phyloP scores from a whole-genome alignment of 2,329 filamentous ascomycete species.

The Rutstroemia sp. region DNA sequence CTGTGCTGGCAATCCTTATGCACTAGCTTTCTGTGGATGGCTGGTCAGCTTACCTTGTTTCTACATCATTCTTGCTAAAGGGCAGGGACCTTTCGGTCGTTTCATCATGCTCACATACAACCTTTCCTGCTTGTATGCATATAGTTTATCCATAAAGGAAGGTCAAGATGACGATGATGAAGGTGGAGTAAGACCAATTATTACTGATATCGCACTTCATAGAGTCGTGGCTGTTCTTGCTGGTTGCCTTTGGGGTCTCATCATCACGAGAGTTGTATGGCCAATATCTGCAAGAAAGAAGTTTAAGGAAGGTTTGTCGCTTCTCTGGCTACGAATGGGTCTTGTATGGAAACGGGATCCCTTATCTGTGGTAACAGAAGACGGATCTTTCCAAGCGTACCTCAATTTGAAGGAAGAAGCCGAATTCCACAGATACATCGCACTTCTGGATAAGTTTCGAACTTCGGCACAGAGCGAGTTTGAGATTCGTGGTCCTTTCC shows the following conservation, averaged over 20 bases:
- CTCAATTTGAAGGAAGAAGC: conserved; percentile 85
- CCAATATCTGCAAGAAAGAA: conserved; percentile 85
- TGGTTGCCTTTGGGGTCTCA: conserved; percentile 86
- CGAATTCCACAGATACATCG: conserved; percentile 72
- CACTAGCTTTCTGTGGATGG: conserved; percentile 76
- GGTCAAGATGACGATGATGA: conserved; percentile 82
- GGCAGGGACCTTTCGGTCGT: conserved; percentile 82
- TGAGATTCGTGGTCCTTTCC: conserved; percentile 81
- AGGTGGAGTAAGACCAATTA: conserved; percentile 74
- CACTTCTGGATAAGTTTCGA: conserved; percentile 67
- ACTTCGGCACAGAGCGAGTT: conserved; percentile 75
- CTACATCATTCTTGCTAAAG: conserved; percentile 78
- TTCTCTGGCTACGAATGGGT: conserved; percentile 92
- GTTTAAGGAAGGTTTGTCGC: conserved; percentile 78
- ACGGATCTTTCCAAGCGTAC: conserved; percentile 54
- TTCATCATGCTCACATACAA: conserved; percentile 97
- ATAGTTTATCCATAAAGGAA: conserved; percentile 75
- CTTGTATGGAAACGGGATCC: conserved; percentile 95
- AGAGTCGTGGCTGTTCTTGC: conserved; percentile 78
- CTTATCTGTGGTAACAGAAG: conserved; percentile 62
- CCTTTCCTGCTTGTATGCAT: conserved; percentile 87
- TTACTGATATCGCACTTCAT: conserved; percentile 81
- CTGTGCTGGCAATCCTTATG: conserved; percentile 63
- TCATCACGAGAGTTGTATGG: conserved; percentile 86
- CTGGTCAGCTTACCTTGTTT: conserved; percentile 76